These are phyloP conservation scores for Pelargonium cotyledonis DNA, from an alignment of 441 rosid species.

Conservation along the genomic window DNA sequence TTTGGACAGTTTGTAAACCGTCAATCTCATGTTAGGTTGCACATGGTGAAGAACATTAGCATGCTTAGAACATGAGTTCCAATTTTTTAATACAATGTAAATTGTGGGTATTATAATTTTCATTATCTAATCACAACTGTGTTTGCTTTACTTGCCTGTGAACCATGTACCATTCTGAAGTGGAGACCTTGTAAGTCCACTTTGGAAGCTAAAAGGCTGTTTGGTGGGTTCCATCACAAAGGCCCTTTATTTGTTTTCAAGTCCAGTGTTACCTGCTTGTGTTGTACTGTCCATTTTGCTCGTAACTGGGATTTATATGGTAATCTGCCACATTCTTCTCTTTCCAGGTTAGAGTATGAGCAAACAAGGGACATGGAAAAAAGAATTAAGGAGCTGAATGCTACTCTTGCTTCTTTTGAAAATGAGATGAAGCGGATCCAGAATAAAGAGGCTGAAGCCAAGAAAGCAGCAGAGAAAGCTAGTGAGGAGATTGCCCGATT, in stretches of 20 bases:
- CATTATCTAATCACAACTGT: neutral
- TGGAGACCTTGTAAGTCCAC: neutral
- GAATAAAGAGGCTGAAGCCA: slow-evolving; percentile 59
- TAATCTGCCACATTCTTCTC: neutral
- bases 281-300: slow-evolving; percentile 1
- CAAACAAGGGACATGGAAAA: slow-evolving; percentile 87
- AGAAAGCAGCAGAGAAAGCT: slow-evolving; percentile 55
- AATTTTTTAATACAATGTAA: neutral
- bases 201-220: neutral
- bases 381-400: slow-evolving; percentile 71
- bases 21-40: neutral
- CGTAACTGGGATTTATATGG: slow-evolving; percentile 8
- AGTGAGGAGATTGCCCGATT: slow-evolving; percentile 52
- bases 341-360: slow-evolving; percentile 84
- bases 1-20: neutral
- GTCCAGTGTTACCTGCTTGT: neutral
- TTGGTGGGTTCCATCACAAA: neutral
- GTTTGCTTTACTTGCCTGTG: neutral
- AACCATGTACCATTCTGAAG: neutral
- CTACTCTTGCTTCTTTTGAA: slow-evolving; percentile 57
- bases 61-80: neutral
- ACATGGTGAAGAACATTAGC: neutral
- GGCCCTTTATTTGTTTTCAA: neutral
- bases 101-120: neutral
- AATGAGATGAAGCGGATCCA: slow-evolving; percentile 58